Conservation (phyloP, 1,284 basidiomycete species). For the Fomitopsis pinicola region DNA sequence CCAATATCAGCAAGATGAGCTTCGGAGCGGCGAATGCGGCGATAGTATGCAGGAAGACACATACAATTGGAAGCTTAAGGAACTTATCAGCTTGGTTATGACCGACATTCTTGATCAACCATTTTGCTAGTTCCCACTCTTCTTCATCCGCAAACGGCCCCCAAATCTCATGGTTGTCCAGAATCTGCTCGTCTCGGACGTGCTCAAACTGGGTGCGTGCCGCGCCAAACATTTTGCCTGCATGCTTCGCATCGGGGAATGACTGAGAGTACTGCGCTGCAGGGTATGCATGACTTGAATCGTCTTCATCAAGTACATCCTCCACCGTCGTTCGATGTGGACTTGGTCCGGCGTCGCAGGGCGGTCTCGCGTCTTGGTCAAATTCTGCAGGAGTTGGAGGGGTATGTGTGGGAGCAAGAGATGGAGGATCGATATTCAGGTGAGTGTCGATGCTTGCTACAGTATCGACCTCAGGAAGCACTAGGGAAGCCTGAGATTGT, state of each 20-base stretch:
- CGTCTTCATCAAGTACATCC: background rate
- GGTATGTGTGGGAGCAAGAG: too few species aligned
- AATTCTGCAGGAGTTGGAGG: background rate
- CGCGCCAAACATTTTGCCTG: background rate
- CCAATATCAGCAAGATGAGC: too few species aligned
- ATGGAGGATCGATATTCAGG: too few species aligned
- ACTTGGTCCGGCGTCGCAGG: too few species aligned
- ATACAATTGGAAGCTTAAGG: conserved; percentile 17
- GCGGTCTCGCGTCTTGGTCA: background rate
- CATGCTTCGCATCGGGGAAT: background rate
- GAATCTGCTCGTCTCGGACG: background rate
- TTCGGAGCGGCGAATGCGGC: too few species aligned
- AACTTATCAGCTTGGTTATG: conserved; percentile 15
- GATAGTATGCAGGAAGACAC: background rate
- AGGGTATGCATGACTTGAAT: background rate
- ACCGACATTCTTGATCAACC: background rate
- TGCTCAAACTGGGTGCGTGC: background rate
- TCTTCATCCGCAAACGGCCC: background rate
- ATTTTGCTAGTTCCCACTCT: background rate
- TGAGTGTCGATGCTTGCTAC: too few species aligned
- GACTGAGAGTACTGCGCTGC: background rate
- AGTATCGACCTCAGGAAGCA: too few species aligned
- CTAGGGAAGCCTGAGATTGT: too few species aligned
- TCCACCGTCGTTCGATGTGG: background rate
- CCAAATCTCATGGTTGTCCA: background rate